Conservation (phyloP, 2,329 filamentous ascomycete genomes). For the Aphanocladium album region DNA sequence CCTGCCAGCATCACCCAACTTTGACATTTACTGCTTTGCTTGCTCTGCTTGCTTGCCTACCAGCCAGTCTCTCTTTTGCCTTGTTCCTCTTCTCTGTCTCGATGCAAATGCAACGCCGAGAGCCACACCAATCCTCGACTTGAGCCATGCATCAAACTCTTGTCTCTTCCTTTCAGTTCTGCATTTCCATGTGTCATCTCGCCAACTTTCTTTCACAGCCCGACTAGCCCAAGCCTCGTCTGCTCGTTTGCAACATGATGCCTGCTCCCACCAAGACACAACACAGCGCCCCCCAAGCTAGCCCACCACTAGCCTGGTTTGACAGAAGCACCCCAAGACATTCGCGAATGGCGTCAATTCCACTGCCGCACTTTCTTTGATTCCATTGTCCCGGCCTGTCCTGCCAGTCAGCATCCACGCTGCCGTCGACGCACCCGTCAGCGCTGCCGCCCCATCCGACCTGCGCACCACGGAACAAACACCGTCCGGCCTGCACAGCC, state of each 20-base stretch:
- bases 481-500: background rate
- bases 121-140: background rate
- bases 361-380: background rate
- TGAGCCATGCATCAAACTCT: background rate
- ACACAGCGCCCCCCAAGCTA: background rate
- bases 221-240: too few relatives aligned
- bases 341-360: background rate
- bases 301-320: background rate
- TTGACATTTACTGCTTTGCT: background rate
- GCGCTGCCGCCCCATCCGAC: slow-evolving; percentile 1
- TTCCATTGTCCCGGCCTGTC: background rate
- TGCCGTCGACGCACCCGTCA: background rate
- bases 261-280: background rate
- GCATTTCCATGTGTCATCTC: background rate
- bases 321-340: background rate
- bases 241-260: background rate
- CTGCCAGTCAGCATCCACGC: background rate
- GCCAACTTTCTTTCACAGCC: too few relatives aligned
- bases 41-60: background rate
- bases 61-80: too few relatives aligned
- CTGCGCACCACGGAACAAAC: background rate
- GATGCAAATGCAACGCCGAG: too few relatives aligned
- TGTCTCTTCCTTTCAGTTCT: background rate
- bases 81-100: too few relatives aligned
- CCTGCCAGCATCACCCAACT: background rate